Conservation (phyloP, 352 stramenopile species). For the Thraustochytrium sp. region DNA sequence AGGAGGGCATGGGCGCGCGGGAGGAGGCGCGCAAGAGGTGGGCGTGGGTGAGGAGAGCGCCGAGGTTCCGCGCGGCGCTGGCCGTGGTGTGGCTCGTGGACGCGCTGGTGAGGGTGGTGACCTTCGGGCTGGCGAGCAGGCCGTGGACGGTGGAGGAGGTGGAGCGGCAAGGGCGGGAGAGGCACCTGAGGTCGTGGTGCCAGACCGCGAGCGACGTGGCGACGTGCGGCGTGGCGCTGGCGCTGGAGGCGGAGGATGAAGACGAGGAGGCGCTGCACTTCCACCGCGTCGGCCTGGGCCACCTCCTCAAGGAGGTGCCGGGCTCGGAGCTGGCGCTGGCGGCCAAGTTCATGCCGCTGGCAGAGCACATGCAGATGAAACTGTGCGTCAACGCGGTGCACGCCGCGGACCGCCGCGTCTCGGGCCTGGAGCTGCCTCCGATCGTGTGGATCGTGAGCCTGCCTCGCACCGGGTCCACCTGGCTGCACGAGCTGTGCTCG, state of each 20-base stretch:
- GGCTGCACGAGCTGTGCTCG: slow-evolving; percentile 54
- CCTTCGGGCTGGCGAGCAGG: neutral
- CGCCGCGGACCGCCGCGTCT: neutral
- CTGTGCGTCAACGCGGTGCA: neutral
- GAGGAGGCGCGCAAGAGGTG: neutral
- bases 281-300: neutral
- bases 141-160: neutral
- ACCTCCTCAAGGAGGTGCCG: neutral
- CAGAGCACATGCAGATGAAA: slow-evolving; percentile 3
- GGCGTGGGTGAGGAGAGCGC: neutral
- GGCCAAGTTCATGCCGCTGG: neutral
- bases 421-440: neutral
- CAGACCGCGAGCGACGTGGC: no score
- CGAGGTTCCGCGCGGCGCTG: neutral
- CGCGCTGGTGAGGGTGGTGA: neutral
- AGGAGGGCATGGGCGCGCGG: no score
- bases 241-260: no score
- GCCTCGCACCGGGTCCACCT: slow-evolving; percentile 54
- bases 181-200: neutral
- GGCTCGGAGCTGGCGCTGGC: neutral
- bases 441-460: slow-evolving; percentile 58
- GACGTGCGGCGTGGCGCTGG: no score
- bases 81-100: neutral
- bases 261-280: neutral
- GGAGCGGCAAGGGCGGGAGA: neutral